Percentiles rank a stretch among this genome's conserved stretches.
These are phyloP conservation scores for Leptodontidium sp. DNA, from an alignment of 2,329 filamentous ascomycete species.

Conservation along the genomic window DNA sequence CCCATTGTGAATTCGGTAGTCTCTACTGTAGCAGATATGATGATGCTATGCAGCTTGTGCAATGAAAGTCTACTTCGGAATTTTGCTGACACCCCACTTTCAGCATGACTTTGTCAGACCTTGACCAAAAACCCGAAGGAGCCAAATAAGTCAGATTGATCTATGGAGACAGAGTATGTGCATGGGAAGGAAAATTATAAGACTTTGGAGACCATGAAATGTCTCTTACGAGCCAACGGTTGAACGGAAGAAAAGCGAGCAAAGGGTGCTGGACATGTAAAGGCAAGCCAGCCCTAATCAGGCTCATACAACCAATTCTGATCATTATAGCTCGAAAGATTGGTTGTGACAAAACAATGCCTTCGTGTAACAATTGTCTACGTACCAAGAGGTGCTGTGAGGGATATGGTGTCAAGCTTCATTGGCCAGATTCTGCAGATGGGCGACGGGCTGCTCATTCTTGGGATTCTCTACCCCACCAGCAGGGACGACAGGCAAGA, in stretches of 20 bases:
- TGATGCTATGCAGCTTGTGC: no score
- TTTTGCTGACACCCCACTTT: no score
- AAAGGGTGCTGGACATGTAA: conserved; percentile 6
- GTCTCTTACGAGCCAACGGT: conserved; percentile 1
- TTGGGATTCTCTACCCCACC: neutral
- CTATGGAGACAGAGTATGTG: no score
- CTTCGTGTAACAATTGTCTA: neutral
- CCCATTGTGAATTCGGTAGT: no score
- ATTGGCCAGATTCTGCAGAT: neutral
- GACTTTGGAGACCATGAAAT: neutral
- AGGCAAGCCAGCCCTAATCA: neutral
- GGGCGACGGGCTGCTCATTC: neutral
- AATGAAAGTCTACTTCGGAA: no score
- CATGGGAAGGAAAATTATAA: no score
- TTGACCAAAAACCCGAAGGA: no score
- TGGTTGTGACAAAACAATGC: neutral
- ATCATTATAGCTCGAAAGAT: neutral
- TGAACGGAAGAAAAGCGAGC: neutral
- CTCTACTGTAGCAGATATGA: no score
- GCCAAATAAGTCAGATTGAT: no score
- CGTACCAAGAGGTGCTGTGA: neutral
- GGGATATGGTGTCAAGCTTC: neutral
- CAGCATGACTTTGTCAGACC: no score
- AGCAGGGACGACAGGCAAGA: neutral
- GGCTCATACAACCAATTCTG: neutral